Evolutionary conservation across 768 basidiomycete species (phyloP).

Genomic region (Podaxis sp.): DNA sequence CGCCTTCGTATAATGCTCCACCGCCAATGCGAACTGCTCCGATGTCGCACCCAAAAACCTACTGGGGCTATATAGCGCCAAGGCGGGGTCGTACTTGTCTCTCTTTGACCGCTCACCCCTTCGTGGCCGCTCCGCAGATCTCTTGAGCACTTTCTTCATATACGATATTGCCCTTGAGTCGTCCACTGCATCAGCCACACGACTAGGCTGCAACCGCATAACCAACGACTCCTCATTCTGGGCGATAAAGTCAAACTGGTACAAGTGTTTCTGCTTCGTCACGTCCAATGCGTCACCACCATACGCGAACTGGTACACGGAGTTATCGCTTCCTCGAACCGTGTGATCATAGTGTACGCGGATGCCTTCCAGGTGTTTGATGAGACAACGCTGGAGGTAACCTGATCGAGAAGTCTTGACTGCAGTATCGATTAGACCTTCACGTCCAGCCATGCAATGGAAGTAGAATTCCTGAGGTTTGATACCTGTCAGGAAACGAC

Average conservation of each 20-base stretch:
- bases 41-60: constrained; percentile 88
- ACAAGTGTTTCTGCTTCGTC: constrained; percentile 94
- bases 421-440: constrained; percentile 98
- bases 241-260: constrained; percentile 91
- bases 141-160: constrained; percentile 91
- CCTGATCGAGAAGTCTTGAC: constrained; percentile 99
- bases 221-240: constrained; percentile 81
- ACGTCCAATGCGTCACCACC: constrained; percentile 97
- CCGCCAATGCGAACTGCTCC: constrained; percentile 81
- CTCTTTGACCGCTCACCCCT: constrained; percentile 47
- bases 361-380: constrained; percentile 97
- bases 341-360: constrained; percentile 98
- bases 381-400: constrained; percentile 95
- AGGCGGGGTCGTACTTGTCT: constrained; percentile 65
- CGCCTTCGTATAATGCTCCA: constrained; percentile 75
- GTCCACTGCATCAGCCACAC: constrained; percentile 58
- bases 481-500: constrained; percentile 97
- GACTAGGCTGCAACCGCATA: constrained; percentile 64
- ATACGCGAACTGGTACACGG: constrained; percentile 94
- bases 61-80: constrained; percentile 77
- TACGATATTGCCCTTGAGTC: constrained; percentile 66
- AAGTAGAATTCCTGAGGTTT: constrained; percentile 99
- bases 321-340: constrained; percentile 91
- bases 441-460: constrained; percentile 99
- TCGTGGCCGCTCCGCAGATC: constrained; percentile 45